These are phyloP conservation scores for Monilinia fructigena DNA, from an alignment of 2,329 filamentous ascomycete genomes.

Conservation along the genomic window DNA sequence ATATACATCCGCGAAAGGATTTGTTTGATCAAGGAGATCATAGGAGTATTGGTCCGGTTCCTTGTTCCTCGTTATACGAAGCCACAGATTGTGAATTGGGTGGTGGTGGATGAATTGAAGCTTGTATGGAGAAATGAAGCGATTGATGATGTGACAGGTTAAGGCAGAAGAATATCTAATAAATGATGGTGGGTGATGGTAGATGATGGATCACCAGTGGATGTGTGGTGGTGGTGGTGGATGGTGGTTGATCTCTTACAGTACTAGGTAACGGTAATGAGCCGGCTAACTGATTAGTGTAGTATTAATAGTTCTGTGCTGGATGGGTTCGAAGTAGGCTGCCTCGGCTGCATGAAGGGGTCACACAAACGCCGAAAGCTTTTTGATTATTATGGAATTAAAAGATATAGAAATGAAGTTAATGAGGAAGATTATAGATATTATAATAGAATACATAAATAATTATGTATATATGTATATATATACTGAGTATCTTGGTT, in stretches of 20 bases:
- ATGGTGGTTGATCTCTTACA: not conserved
- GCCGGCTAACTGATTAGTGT: slow-evolving; percentile 1
- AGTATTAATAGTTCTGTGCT: not conserved
- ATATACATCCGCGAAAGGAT: not conserved
- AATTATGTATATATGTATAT: too few species aligned
- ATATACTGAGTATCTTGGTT: too few species aligned
- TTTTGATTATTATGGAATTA: too few species aligned
- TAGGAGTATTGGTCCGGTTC: not conserved
- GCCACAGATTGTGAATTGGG: not conserved
- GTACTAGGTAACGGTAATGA: not conserved
- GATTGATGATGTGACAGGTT: slow-evolving; percentile 3
- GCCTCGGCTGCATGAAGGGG: not conserved
- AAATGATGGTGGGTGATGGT: not conserved
- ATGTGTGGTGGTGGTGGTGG: too few species aligned
- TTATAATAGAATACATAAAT: too few species aligned
- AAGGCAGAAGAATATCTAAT: not conserved
- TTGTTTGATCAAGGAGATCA: not conserved
- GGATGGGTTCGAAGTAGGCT: not conserved
- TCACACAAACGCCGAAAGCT: not conserved
- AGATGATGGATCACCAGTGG: too few species aligned
- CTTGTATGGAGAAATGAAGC: slow-evolving; percentile 7
- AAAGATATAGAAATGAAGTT: not conserved
- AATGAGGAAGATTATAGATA: too few species aligned
- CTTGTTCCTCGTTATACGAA: slow-evolving; percentile 1
- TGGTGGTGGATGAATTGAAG: slow-evolving; percentile 5